phyloP scores from a whole-genome alignment of 257 asterid genomes.

The Solanum tarijense region DNA sequence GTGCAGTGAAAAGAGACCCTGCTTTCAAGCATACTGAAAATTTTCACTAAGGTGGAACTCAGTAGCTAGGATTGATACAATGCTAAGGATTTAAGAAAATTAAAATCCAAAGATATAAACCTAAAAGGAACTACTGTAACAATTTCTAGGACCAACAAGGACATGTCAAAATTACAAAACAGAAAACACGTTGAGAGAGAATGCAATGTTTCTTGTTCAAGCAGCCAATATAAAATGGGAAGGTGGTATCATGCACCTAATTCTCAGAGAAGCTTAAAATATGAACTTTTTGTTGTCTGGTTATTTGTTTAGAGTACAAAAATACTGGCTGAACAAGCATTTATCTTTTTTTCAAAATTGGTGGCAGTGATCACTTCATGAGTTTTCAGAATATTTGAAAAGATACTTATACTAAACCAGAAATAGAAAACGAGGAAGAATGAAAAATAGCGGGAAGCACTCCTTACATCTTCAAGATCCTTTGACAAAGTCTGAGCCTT shows the following conservation, averaged over 20 bases:
- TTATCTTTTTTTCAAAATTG: background rate
- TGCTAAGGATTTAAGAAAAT: background rate
- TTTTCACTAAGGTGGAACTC: background rate
- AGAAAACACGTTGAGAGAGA: background rate
- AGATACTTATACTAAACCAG: background rate
- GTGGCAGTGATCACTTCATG: background rate
- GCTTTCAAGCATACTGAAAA: background rate
- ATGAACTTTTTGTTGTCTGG: background rate
- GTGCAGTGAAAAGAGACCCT: background rate
- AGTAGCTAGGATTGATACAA: background rate
- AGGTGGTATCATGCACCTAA: background rate
- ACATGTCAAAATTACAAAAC: background rate
- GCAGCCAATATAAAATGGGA: background rate
- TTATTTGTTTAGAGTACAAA: background rate
- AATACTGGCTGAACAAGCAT: background rate
- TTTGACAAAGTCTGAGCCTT: conserved; percentile 61
- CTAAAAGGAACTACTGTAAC: background rate
- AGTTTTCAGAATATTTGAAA: background rate
- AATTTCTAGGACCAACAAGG: background rate
- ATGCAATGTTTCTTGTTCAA: background rate
- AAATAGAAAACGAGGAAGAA: background rate
- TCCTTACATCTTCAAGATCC: conserved; percentile 65
- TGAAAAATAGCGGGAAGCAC: background rate
- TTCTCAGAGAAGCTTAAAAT: background rate
- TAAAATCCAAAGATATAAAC: background rate